These are phyloP conservation scores for Curvularia verruculosa DNA, from an alignment of 2,329 filamentous ascomycete genomes.

Conservation along the genomic window DNA sequence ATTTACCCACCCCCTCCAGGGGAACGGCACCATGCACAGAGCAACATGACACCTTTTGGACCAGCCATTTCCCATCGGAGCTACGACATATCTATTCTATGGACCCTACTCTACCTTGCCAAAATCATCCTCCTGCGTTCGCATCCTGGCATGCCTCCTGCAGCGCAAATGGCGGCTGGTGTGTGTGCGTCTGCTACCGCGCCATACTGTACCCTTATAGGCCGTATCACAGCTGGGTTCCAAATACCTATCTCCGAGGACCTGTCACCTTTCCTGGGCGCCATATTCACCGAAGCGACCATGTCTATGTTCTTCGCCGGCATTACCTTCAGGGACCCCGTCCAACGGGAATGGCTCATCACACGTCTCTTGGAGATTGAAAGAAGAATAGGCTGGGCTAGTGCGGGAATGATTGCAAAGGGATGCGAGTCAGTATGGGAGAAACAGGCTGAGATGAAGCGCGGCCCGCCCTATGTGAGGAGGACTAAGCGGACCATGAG, in stretches of 20 bases:
- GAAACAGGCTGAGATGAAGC: conserved; percentile 72
- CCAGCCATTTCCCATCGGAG: conserved; percentile 80
- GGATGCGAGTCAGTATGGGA: conserved; percentile 87
- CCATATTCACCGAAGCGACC: conserved; percentile 79
- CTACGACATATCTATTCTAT: conserved; percentile 84
- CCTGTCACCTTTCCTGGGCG: conserved; percentile 78
- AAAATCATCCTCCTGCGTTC: conserved; percentile 80
- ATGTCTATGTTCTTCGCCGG: conserved; percentile 87
- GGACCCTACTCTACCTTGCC: conserved; percentile 86
- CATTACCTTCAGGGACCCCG: conserved; percentile 74
- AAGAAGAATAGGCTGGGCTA: conserved; percentile 85
- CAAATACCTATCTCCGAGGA: conserved; percentile 48
- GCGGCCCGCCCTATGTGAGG: conserved; percentile 72
- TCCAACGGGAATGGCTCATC: conserved; percentile 79
- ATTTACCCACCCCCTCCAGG: conserved; percentile 61
- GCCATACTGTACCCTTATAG: conserved; percentile 74
- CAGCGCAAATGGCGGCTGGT: conserved; percentile 84
- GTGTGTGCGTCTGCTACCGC: conserved; percentile 76
- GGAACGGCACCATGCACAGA: conserved; percentile 10
- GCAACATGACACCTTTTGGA: conserved; percentile 75
- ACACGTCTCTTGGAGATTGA: conserved; percentile 75
- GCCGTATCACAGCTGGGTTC: conserved; percentile 77
- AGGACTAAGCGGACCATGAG: conserved; percentile 26
- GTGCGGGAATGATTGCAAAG: conserved; percentile 77
- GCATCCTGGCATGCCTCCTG: conserved; percentile 89